Percentiles rank a stretch among this genome's conserved stretches.
phyloP scores from a whole-genome alignment of 768 basidiomycete species.

The Udeniomyces megalosporus region DNA sequence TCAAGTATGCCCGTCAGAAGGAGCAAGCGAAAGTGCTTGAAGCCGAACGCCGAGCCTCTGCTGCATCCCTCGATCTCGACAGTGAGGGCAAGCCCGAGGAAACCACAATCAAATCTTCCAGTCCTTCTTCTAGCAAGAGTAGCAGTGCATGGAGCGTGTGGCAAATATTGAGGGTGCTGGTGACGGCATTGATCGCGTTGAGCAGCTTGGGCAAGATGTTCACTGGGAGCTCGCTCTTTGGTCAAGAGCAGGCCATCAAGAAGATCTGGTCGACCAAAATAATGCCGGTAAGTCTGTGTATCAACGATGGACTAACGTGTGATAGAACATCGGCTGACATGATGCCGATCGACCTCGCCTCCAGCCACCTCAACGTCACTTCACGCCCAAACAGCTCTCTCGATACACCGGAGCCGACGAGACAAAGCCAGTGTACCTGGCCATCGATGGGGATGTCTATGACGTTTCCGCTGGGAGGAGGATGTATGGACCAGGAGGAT shows the following conservation, averaged over 20 bases:
- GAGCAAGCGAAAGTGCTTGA: constrained; percentile 36
- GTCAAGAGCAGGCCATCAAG: constrained; percentile 50
- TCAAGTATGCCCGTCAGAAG: constrained; percentile 42
- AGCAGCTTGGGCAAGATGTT: constrained; percentile 62
- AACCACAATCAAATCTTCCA: constrained; percentile 43
- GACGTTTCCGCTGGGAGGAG: constrained; percentile 67
- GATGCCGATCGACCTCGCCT: constrained; percentile 21
- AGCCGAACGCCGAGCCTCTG: constrained; percentile 38
- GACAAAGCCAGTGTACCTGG: constrained; percentile 61
- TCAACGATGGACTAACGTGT: too few relatives aligned
- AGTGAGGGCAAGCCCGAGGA: constrained; percentile 55
- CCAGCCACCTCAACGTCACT: constrained; percentile 31
- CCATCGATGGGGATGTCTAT: constrained; percentile 82
- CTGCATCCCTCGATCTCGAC: constrained; percentile 46
- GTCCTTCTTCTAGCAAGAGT: too few relatives aligned
- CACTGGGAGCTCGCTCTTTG: constrained; percentile 76
- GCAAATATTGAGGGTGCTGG: constrained; percentile 47
- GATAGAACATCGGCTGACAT: neutral
- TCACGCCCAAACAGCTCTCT: constrained; percentile 54
- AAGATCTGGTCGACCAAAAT: constrained; percentile 29
- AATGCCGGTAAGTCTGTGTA: neutral
- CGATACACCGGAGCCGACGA: constrained; percentile 54
- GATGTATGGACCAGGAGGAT: constrained; percentile 72
- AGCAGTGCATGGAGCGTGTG: too few relatives aligned
- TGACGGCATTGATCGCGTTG: constrained; percentile 41